Conservation (phyloP, 768 basidiomycete species). For the Lyophyllum decastes region DNA sequence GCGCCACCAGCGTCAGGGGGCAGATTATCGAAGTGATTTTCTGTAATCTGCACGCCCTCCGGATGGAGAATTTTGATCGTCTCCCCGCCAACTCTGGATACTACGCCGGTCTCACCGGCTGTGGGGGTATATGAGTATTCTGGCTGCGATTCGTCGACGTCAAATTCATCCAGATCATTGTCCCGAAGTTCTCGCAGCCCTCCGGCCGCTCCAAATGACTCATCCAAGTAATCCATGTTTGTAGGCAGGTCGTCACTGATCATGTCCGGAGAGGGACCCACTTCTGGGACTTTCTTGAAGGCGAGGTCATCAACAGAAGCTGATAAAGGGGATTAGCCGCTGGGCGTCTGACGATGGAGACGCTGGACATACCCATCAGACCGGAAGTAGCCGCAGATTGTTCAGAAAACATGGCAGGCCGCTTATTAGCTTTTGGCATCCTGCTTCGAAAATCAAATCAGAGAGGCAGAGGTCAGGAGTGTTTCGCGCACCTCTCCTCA, state of each 20-base stretch:
- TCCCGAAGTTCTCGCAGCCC: constrained; percentile 73
- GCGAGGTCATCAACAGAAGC: constrained; percentile 83
- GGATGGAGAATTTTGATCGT: constrained; percentile 78
- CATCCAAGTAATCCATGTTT: constrained; percentile 86
- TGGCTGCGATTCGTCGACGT: constrained; percentile 32
- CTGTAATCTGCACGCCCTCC: constrained; percentile 64
- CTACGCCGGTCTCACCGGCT: constrained; percentile 37
- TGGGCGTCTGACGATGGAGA: not conserved
- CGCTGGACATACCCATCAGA: constrained; percentile 38
- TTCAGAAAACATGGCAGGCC: constrained; percentile 35
- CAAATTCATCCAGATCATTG: constrained; percentile 73
- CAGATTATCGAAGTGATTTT: constrained; percentile 73
- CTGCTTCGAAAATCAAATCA: constrained; percentile 18
- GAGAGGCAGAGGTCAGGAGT: not conserved
- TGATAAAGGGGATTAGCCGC: constrained; percentile 23
- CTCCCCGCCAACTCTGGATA: constrained; percentile 77
- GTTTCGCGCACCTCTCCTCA: constrained; percentile 27
- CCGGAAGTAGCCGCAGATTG: constrained; percentile 12
- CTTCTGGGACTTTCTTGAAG: constrained; percentile 72
- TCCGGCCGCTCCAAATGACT: constrained; percentile 76
- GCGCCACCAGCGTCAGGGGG: constrained; percentile 54
- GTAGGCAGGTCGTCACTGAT: constrained; percentile 89
- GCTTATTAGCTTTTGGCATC: constrained; percentile 23
- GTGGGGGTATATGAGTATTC: constrained; percentile 22
- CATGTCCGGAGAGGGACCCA: constrained; percentile 84